A percentile compares a stretch with the other conserved stretches of the same genome.
phyloP scores from a whole-genome alignment of 345 rosid species.

The Populus alba region DNA sequence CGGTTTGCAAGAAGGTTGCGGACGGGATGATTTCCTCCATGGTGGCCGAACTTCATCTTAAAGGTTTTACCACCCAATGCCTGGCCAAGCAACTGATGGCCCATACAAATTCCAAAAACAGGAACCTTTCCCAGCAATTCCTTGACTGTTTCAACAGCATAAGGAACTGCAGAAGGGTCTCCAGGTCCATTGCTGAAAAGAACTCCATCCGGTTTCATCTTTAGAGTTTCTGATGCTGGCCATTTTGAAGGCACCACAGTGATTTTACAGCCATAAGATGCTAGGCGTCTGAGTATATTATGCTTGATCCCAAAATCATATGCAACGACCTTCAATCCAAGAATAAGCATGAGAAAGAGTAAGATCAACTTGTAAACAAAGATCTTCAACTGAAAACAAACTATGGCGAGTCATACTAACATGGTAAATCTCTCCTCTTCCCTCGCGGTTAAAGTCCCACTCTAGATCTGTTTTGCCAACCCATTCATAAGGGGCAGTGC shows the following conservation, averaged over 20 bases:
- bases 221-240: slow-evolving; percentile 80
- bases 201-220: slow-evolving; percentile 88
- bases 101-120: slow-evolving; percentile 98
- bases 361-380: slow-evolving; percentile 15
- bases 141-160: slow-evolving; percentile 83
- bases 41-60: slow-evolving; percentile 98
- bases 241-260: slow-evolving; percentile 86
- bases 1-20: slow-evolving; percentile 56
- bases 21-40: slow-evolving; percentile 96
- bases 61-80: slow-evolving; percentile 94
- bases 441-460: slow-evolving; percentile 69
- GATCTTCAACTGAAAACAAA: neutral
- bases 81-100: slow-evolving; percentile 93
- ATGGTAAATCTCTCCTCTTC: slow-evolving; percentile 41
- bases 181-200: slow-evolving; percentile 99
- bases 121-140: slow-evolving; percentile 80
- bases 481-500: slow-evolving; percentile 82
- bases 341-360: slow-evolving; percentile 2
- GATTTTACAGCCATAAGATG: slow-evolving; percentile 83
- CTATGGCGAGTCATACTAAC: slow-evolving; percentile 43
- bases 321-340: slow-evolving; percentile 60
- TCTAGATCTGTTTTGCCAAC: slow-evolving; percentile 59
- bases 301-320: slow-evolving; percentile 97
- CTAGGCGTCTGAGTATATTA: slow-evolving; percentile 76
- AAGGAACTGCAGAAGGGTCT: slow-evolving; percentile 95